Conservation (phyloP, 306 rosid species). For the Argentina anserina region DNA sequence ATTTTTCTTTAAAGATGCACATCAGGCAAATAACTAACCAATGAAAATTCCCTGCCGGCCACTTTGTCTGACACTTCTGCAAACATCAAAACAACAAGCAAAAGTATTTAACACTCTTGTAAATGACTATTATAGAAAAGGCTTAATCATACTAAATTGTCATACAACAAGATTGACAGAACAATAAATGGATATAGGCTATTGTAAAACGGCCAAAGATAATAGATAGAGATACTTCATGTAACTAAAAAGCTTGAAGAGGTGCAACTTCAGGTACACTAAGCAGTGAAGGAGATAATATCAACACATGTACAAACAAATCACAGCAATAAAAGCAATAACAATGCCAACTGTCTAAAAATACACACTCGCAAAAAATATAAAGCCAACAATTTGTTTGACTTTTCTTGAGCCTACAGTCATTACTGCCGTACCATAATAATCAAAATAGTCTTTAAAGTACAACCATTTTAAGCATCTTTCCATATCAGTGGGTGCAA, state of each 20-base stretch:
- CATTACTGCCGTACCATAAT: too few relatives aligned
- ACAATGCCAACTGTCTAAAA: neutral
- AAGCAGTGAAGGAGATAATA: neutral
- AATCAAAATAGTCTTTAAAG: neutral
- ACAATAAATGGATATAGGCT: slow-evolving; percentile 13
- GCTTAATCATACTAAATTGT: neutral
- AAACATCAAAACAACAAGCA: slow-evolving; percentile 20
- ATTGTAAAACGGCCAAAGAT: neutral
- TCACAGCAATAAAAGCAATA: neutral
- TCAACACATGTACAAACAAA: neutral
- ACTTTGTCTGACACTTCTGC: slow-evolving; percentile 60
- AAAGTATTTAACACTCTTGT: slow-evolving; percentile 13
- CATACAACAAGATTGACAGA: slow-evolving; percentile 3
- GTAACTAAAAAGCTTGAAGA: neutral
- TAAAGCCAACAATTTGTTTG: neutral
- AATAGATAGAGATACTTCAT: neutral
- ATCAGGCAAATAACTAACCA: slow-evolving; percentile 43
- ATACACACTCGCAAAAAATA: neutral
- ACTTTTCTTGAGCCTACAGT: neutral
- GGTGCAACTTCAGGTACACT: neutral
- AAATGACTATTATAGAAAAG: neutral
- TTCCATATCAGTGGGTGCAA: slow-evolving; percentile 4
- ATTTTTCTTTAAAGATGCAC: neutral
- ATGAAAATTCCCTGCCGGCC: slow-evolving; percentile 48
- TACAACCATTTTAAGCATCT: neutral